Conservation (phyloP, 2,329 filamentous ascomycete genomes). For the Claviceps quebecensis region DNA sequence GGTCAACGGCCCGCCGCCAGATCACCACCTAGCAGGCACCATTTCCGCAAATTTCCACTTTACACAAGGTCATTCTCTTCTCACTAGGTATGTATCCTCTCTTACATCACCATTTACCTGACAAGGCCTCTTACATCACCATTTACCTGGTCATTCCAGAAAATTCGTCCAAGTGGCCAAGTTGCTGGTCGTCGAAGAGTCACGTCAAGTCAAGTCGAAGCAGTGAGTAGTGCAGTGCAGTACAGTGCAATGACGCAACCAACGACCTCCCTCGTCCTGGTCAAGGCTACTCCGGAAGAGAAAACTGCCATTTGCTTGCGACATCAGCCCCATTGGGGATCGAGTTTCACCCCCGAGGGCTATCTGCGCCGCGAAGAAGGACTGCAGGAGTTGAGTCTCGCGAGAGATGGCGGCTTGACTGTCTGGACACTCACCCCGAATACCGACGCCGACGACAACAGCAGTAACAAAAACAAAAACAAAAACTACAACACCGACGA, state of each 20-base stretch:
- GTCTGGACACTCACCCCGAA: slow-evolving; percentile 46
- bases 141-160: no score
- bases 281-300: slow-evolving; percentile 43
- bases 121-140: no score
- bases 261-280: slow-evolving; percentile 22
- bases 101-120: no score
- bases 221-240: not conserved
- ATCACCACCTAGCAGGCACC: no score
- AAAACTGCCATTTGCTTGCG: slow-evolving; percentile 38
- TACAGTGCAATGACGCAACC: not conserved
- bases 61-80: no score
- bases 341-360: slow-evolving; percentile 34
- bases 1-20: no score
- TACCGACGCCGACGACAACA: not conserved
- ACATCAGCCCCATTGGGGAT: slow-evolving; percentile 45
- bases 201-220: not conserved
- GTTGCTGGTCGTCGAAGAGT: no score
- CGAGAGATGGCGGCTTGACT: slow-evolving; percentile 42
- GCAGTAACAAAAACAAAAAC: not conserved
- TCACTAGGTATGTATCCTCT: no score
- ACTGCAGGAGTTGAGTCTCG: slow-evolving; percentile 43
- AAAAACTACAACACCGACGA: not conserved
- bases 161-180: no score
- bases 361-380: slow-evolving; percentile 48
- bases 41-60: no score